Conservation (phyloP, 352 stramenopile genomes). For the Phytophthora vignae region DNA sequence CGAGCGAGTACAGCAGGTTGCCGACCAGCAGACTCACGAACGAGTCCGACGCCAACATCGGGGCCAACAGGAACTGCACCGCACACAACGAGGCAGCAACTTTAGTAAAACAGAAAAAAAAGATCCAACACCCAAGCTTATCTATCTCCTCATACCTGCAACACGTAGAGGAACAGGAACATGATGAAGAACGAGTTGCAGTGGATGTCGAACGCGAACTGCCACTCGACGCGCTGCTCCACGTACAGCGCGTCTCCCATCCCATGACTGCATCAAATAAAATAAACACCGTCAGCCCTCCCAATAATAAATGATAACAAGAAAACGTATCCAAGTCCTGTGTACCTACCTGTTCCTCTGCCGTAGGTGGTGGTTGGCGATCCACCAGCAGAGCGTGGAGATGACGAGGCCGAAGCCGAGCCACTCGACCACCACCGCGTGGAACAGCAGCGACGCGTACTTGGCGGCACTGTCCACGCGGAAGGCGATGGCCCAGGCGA, state of each 20-base stretch:
- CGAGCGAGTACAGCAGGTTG: constrained; percentile 95
- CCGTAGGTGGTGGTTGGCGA: constrained; percentile 76
- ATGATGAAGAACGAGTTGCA: constrained; percentile 99
- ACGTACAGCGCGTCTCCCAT: constrained; percentile 90
- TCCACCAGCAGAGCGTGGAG: constrained; percentile 77
- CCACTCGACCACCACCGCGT: constrained; percentile 86
- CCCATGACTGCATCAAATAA: constrained; percentile 49
- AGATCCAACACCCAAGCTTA: constrained; percentile 5
- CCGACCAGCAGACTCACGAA: constrained; percentile 91
- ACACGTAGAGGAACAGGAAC: constrained; percentile 96
- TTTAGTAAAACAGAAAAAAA: constrained; percentile 10
- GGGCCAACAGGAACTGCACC: constrained; percentile 95
- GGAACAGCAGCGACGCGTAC: constrained; percentile 75
- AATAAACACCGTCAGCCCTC: not conserved
- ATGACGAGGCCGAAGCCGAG: constrained; percentile 77
- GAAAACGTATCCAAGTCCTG: constrained; percentile 19
- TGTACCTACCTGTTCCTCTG: constrained; percentile 64
- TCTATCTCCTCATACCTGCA: constrained; percentile 58
- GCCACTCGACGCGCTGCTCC: constrained; percentile 98
- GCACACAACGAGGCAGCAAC: constrained; percentile 10
- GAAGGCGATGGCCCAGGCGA: constrained; percentile 87
- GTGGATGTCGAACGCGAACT: constrained; percentile 99
- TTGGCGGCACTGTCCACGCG: constrained; percentile 56
- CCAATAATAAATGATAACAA: not conserved
- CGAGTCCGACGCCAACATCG: constrained; percentile 91